Evolutionary conservation across 1,139 yeast genomes (phyloP), one percentile per base, ranked within the genome.

Genomic region (Suhomyces yuchorum): DNA sequence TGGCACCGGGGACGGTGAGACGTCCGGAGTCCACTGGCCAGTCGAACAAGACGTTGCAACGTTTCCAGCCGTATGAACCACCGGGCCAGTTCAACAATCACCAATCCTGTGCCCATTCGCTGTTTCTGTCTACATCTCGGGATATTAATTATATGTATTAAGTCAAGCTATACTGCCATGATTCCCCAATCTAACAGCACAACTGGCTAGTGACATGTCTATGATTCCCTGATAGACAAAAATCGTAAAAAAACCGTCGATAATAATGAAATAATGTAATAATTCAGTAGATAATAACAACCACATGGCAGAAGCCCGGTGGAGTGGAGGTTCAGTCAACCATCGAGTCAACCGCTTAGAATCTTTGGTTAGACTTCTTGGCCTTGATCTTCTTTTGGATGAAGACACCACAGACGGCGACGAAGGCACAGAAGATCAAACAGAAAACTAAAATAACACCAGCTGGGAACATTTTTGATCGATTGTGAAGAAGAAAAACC

Each of bases 371-470:
- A 54, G 78, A 61, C 66, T 75, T 75, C 60, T 59, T 75, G 42
- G 72, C 70, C 67, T 70, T 72, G 53, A 75, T 47, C 56, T 59
- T 66, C 71, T 73, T 75, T 47, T 63, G 66, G 58, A 70, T 52
- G 53, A 62, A 58, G 51, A 75, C 65, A 59, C 70, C 73, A 50
- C 56, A 51, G 46, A 75, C 56, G 55, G 71, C 75, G 56, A 62
- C 56, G 60, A 63, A 65, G 54, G 76, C 78, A 61, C 67, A 68
- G 67, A 75, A 75, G 51, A 75, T 52, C 59, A 75, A 71, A 57
- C 72, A 74, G 65, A 75, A 75, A 57, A 75, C 80, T 62, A 75
- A 67, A 61, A 75, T 75, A 70, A 75, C 80, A 70, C 80, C 80
- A 40, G 79, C 63, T 63, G 80, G 80, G 51, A 75, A 70, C 80